Evolutionary conservation across 257 asterid species (phyloP).

Genomic region (Coffea eugenioides): DNA sequence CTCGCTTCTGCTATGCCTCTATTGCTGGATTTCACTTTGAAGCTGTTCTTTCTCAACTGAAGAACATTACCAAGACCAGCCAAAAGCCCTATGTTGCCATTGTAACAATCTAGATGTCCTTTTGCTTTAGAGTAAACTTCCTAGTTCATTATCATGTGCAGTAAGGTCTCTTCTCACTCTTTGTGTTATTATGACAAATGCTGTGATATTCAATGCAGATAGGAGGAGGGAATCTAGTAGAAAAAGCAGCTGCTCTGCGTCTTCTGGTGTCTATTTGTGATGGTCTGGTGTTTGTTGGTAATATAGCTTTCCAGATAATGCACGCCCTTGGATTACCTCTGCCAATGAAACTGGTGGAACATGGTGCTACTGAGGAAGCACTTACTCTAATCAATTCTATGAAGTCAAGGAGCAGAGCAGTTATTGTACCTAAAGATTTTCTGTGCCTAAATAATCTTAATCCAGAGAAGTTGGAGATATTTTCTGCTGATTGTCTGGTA

Average conservation of each 20-base stretch:
- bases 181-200: background rate
- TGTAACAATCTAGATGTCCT: conserved; percentile 42
- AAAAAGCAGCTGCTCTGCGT: conserved; percentile 64
- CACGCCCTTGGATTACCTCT: conserved; percentile 63
- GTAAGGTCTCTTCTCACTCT: background rate
- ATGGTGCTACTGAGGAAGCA: conserved; percentile 52
- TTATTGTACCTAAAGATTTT: conserved; percentile 71
- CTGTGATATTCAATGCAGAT: conserved; percentile 48
- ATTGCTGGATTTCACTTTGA: conserved; percentile 85
- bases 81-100: conserved; percentile 69
- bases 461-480: conserved; percentile 38
- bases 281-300: conserved; percentile 78
- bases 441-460: conserved; percentile 49
- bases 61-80: conserved; percentile 46
- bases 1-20: conserved; percentile 62
- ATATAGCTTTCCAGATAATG: conserved; percentile 81
- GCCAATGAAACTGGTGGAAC: conserved; percentile 60
- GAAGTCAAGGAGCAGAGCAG: conserved; percentile 55
- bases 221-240: conserved; percentile 71
- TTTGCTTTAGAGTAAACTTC: conserved; percentile 14
- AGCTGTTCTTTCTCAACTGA: conserved; percentile 56
- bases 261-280: conserved; percentile 68
- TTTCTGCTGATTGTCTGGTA: conserved; percentile 43
- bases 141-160: conserved; percentile 1
- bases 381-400: conserved; percentile 51